phyloP scores from a whole-genome alignment of 441 rosid species.

The Cnidoscolus chayamansa region DNA sequence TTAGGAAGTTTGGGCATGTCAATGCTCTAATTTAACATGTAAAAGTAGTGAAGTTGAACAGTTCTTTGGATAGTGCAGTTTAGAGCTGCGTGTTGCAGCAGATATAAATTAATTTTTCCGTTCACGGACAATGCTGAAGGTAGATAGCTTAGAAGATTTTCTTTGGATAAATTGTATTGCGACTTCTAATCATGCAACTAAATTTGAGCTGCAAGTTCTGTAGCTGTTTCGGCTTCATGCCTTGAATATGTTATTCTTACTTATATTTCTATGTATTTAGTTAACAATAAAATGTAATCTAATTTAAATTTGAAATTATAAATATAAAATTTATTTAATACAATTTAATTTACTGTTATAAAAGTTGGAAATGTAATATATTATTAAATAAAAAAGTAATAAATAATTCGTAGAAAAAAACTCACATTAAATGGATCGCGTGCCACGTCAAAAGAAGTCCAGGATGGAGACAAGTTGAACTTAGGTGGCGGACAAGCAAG shows the following conservation, averaged over 20 bases:
- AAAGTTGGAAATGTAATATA: too few relatives aligned
- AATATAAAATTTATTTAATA: too few relatives aligned
- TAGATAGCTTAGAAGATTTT: background rate
- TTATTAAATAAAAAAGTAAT: too few relatives aligned
- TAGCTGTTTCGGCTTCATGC: background rate
- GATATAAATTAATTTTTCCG: constrained; percentile 1
- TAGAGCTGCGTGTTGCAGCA: constrained; percentile 12
- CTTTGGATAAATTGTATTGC: background rate
- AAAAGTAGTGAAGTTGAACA: constrained; percentile 23
- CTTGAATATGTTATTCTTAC: background rate
- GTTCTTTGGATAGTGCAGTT: constrained; percentile 14
- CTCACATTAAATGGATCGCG: too few relatives aligned
- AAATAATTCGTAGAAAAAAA: too few relatives aligned
- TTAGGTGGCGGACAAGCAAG: too few relatives aligned
- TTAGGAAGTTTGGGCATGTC: constrained; percentile 23
- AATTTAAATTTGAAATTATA: too few relatives aligned
- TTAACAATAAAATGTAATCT: too few relatives aligned
- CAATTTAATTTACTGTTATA: too few relatives aligned
- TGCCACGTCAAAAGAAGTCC: too few relatives aligned
- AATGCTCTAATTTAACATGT: constrained; percentile 31
- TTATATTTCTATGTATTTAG: too few relatives aligned
- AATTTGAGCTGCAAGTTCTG: background rate
- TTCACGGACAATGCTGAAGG: background rate
- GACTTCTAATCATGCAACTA: background rate
- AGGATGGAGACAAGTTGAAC: too few relatives aligned